Evolutionary conservation across 495 filamentous ascomycete genomes (phyloP), one percentile per base, ranked within the genome.

Genomic region (Daldinia bambusicola): DNA sequence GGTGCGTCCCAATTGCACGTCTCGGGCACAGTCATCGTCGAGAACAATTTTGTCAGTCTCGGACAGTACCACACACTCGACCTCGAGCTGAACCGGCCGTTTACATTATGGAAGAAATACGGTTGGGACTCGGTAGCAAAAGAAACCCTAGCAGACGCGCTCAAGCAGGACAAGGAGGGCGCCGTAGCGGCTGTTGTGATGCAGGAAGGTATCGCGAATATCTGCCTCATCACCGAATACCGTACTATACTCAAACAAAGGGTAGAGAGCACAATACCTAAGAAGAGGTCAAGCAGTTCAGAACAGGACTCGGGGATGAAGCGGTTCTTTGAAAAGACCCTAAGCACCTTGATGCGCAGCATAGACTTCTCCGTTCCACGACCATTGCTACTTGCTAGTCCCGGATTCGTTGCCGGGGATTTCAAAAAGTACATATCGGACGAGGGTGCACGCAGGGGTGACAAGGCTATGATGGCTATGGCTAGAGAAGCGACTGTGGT

Each of bases 111-210:
- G 79, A 97, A 94, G 61, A 79, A 93, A 1, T 88, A 91, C 10
- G 92, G 92, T 10, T 99, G 95, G 95, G 96, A 98, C 77, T 92
- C 90, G 76, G 91, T 99, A 3, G 93, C 94, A 6, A 79, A 92
- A 53, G 89, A 91, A 62, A 88, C 89, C 61, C 83, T 99, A 5
- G 85, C 87, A 58, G 94, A 97, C 76, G 92, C 94, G 1, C 83
- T 93, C 2, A 89, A 92, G 74, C 87, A 90, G 69, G 85, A 90
- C 32, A 90, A 92, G 37, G 88, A 90, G 16, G 93, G 92, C 0
- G 91, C 94, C 69, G 87, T 95, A 20, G 89, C 92, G 45, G 95
- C 95, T 1, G 90, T 98, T 1, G 89, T 98, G 5, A 96, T 98
- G 93, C 92, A 97, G 66, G 95, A 98, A 71, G 95, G 95, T 0